Conservation (phyloP, 2,329 filamentous ascomycete species). For the Penicillium nordicum region DNA sequence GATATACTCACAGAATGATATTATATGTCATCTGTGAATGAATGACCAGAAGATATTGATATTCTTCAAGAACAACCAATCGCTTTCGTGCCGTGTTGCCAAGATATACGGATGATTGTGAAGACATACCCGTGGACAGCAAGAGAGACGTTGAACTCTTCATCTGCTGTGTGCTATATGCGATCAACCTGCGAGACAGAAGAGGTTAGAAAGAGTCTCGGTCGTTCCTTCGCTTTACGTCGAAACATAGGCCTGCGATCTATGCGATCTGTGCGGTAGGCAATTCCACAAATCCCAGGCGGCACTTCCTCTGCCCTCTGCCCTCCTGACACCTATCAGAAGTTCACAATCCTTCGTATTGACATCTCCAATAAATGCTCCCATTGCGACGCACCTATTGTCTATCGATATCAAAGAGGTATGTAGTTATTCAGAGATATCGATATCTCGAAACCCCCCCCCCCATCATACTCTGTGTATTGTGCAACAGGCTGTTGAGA, state of each 20-base stretch:
- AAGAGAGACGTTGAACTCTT: neutral
- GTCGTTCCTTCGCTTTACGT: neutral
- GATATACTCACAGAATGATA: neutral
- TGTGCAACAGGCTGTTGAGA: neutral
- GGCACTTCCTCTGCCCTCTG: too few species aligned
- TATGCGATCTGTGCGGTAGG: neutral
- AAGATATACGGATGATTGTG: neutral
- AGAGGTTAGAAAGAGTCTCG: neutral
- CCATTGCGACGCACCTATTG: neutral
- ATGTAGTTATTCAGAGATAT: neutral
- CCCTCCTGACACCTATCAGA: neutral
- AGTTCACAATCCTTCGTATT: neutral
- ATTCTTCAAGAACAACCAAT: neutral
- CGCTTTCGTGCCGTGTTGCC: neutral
- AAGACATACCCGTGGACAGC: neutral
- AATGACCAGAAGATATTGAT: neutral
- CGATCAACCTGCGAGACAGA: neutral
- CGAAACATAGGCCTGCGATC: neutral
- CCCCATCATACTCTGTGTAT: neutral
- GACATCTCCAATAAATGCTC: neutral
- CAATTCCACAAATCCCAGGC: neutral
- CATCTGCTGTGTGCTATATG: neutral
- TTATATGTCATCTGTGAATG: neutral
- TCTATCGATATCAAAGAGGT: neutral
- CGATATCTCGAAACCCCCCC: neutral